Conservation (phyloP, 257 asterid genomes). For the Fraxinus cuspidata region DNA sequence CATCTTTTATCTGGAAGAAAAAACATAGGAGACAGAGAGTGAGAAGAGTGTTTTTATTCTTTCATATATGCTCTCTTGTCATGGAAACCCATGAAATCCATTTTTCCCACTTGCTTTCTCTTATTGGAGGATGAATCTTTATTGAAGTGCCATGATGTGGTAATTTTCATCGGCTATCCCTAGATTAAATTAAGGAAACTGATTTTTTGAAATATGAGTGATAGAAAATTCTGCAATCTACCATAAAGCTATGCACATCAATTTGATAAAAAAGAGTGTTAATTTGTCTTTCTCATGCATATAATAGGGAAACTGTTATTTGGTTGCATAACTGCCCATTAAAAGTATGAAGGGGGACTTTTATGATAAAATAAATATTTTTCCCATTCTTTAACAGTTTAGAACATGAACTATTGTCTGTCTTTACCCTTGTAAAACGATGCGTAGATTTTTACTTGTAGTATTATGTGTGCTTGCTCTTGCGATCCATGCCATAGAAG, state of each 20-base stretch:
- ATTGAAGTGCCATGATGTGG: background rate
- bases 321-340: background rate
- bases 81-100: background rate
- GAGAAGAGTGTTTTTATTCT: background rate
- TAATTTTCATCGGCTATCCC: background rate
- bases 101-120: background rate
- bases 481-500: constrained; percentile 6
- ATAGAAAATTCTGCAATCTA: background rate
- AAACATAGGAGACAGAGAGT: background rate
- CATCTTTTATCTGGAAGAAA: background rate
- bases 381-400: background rate
- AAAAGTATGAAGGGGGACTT: background rate
- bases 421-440: background rate
- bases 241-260: background rate
- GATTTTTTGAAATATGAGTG: background rate
- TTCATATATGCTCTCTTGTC: background rate
- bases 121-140: background rate
- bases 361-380: background rate
- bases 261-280: background rate
- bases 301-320: background rate
- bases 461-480: constrained; percentile 3
- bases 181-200: background rate
- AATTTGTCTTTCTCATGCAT: background rate
- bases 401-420: background rate
- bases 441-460: background rate